Conservation (phyloP, 2,329 filamentous ascomycete species). For the Claviceps africana region DNA sequence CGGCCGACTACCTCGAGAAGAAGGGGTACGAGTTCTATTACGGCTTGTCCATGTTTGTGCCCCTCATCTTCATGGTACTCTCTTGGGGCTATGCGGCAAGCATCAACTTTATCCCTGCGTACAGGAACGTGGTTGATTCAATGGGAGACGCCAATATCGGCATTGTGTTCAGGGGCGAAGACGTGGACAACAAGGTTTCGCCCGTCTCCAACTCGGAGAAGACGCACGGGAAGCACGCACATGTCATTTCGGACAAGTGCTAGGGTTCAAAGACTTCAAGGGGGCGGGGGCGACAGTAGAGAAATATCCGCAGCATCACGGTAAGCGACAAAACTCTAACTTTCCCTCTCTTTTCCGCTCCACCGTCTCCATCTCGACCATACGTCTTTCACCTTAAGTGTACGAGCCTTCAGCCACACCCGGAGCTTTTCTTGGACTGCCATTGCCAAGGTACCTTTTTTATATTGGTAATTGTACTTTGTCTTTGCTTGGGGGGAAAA, state of each 20-base stretch:
- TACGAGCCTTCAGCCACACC: background rate
- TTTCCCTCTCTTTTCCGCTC: background rate
- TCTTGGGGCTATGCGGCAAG: constrained; percentile 42
- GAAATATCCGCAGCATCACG: no score
- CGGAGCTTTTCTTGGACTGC: background rate
- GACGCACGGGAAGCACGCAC: background rate
- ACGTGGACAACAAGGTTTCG: background rate
- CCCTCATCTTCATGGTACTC: constrained; percentile 42
- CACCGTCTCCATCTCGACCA: background rate
- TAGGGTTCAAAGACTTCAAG: background rate
- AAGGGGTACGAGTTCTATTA: constrained; percentile 24
- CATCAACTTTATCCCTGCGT: constrained; percentile 53
- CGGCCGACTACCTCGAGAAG: constrained; percentile 40
- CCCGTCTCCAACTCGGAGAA: background rate
- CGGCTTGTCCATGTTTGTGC: constrained; percentile 51
- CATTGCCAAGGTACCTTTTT: no score
- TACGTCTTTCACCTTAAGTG: background rate
- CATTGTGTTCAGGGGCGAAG: background rate
- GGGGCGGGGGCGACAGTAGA: no score
- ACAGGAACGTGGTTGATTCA: constrained; percentile 48
- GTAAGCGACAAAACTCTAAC: background rate
- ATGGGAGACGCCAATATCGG: constrained; percentile 33
- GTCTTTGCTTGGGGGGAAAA: no score
- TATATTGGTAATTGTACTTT: no score
- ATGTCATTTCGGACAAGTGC: background rate